Base-by-base conservation (phyloP, 2,329 filamentous ascomycete genomes). In the Diatrype stigma region DNA sequence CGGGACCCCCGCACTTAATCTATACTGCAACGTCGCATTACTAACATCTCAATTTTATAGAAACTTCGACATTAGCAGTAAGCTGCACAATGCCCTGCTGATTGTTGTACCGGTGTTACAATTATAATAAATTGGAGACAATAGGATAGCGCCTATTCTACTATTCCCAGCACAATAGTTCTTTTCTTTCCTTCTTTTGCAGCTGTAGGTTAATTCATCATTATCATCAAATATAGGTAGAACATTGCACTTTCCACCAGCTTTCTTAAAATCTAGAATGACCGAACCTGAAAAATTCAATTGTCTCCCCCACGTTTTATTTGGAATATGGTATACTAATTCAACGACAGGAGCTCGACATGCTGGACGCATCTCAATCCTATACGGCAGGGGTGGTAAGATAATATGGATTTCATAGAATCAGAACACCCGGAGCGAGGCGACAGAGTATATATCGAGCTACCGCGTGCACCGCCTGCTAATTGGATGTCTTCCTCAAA, bases 351-450 rank as follows among this genome's bases (percentile, higher is more conserved):
- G 19, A 17, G 42, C 47, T 52, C 42, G 44, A 55, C 34, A 51
- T 48, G 26, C 50, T 53, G 28, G 53, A 40, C n/a, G 26, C 40
- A 50, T 53, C 48, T 55, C 50, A 40, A 47, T 56, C 46, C 19
- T 40, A 35, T 46, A 48, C 49, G 47, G 46, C 47, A 52, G 56
- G 46, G 42, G 51, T 47, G 51, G 57, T 58, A 63, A 60, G 56
- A 64, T 61, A 53, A 59, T 54, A 53, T 55, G 57, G 48, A 49
- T 56, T 42, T 52, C 45, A 50, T 54, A 55, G 48, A 42, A 49
- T 38, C 46, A 49, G 51, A 53, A 53, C 19, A 6, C 12, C 19
- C 37, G 17, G 19, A 19, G 19, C 17, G 37, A 40, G 50, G 56
- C 50, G 57, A 52, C 48, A 50, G n/a, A n/a, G n/a, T n/a, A n/a